Base-by-base conservation (phyloP, 2,329 filamentous ascomycete species). In the Penicillium capsulatum region DNA sequence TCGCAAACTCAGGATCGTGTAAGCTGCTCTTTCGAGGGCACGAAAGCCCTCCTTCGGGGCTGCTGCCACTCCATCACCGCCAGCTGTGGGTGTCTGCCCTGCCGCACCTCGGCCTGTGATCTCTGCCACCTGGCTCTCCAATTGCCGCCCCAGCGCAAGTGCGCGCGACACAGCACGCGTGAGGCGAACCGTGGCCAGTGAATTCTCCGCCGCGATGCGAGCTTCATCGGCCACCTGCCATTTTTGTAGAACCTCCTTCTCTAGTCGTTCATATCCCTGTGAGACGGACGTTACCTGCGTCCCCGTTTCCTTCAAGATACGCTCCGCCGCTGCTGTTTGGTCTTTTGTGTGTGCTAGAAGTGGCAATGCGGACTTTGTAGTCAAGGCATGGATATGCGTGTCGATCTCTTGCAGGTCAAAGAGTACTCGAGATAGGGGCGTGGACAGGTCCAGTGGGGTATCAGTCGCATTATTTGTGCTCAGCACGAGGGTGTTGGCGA, bases 321-420 rank as follows among this genome's bases (percentile, higher is more conserved):
- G 75, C 36, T 76, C 74, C 51, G 85, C 88, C 2, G 88, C 81
- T 20, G 80, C 75, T 10, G 81, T 85, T 63, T 92, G 86, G 30
- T 79, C 71, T 44, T 81, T 75, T 3, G 90, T 94, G 64, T 96
- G 77, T 19, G 81, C 72, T 14, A 98, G 76, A 17, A 98, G 74
- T 0, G 89, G 86, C 0, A 91, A 70, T 2, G 92, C 89, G 17
- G 83, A 86, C 48, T 85, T 83, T 2, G 89, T 92, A 4, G 91
- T 94, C 28, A 97, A 76, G 3, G 80, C 78, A 64, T 98, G 88
- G 48, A 98, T 95, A 61, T 94, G 89, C 0, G 90, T 94, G 67
- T 97, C 91, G 51, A 98, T 84, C 67, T 97, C 92, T 62, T 97
- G 92, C 3, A 92, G 83, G 66, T 98, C 92, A 67, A 98, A 98